Evolutionary conservation across 1,284 basidiomycete genomes (phyloP), one percentile per base, ranked within the genome.

Genomic region (Ustilago sp.): DNA sequence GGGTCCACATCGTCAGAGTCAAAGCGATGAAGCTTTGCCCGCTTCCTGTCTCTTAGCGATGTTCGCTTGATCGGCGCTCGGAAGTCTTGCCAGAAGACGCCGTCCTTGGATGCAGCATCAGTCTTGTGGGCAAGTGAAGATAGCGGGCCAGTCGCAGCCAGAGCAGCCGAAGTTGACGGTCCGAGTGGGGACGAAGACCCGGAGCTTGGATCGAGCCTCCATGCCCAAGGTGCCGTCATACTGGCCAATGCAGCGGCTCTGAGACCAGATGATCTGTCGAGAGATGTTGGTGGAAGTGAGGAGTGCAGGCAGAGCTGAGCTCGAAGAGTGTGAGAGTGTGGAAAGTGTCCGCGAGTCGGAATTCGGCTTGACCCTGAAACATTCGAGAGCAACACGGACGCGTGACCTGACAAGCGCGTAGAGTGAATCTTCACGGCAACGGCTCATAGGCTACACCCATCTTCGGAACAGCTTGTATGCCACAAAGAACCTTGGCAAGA

Each of bases 41-140:
- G 34, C 52, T 64, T 73, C 15, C 34, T 60, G 11, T 56, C 54
- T 2, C n/a, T 45, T 17, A 43, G 28, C 0, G 61, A 31, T 0
- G 9, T 1, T 2, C 8, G 43, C 15, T 32, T 65, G 1, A 13
- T 8, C 2, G 43, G 4, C 11, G 61, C 41, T 11, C 58, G 53
- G 31, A 68, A 73, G 28, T 63, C 61, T 28, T 68, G 70, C 70
- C 70, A 73, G 28, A 60, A 63, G 4, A 73, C 50, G 11, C 61
- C 66, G 43, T 74, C 67, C 0, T 64, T 23, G 3, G 62, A 47
- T 5, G 58, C 28, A 13, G 32, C 17, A 12, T 38, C n/a, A 17
- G 55, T 51, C 6, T 36, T 28, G 2, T 63, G 50, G 19, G 60
- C 58, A 3, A 74, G 56, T 8, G 66, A 68, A 23, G 72, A 57